Evolutionary conservation across 2,329 filamentous ascomycete genomes (phyloP).

Genomic region (Fusarium xylarioides): DNA sequence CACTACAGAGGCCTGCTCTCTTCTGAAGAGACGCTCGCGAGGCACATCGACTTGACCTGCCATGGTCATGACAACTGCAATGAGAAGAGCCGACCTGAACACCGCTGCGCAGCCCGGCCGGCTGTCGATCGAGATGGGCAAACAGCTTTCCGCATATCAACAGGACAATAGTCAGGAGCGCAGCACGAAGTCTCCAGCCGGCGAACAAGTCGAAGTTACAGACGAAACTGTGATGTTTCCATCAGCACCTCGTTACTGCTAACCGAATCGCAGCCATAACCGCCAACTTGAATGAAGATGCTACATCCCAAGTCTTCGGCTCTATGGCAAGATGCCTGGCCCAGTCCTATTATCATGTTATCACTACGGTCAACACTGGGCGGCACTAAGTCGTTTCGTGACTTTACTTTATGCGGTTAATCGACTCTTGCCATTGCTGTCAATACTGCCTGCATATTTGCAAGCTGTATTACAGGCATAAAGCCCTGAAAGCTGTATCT

Average conservation of each 20-base stretch:
- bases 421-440: not conserved
- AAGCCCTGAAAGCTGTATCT: rapidly evolving
- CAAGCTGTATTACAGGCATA: not conserved
- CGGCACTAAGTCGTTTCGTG: not conserved
- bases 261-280: not conserved
- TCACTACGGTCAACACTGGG: not conserved
- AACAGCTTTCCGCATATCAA: not conserved
- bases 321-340: not conserved
- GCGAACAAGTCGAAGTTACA: not conserved
- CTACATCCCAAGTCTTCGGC: not conserved
- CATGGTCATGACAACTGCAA: not conserved
- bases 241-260: not conserved
- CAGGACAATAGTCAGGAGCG: not conserved
- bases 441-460: not conserved
- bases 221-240: not conserved
- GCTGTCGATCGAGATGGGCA: too few relatives aligned
- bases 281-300: not conserved
- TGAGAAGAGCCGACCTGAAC: not conserved
- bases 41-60: not conserved
- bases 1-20: not conserved
- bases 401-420: too few relatives aligned
- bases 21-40: not conserved
- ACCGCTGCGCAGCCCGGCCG: not conserved
- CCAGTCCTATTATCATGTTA: not conserved
- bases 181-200: too few relatives aligned